These are phyloP conservation scores for Iberis pinnata DNA, from an alignment of 345 rosid species.

Conservation along the genomic window DNA sequence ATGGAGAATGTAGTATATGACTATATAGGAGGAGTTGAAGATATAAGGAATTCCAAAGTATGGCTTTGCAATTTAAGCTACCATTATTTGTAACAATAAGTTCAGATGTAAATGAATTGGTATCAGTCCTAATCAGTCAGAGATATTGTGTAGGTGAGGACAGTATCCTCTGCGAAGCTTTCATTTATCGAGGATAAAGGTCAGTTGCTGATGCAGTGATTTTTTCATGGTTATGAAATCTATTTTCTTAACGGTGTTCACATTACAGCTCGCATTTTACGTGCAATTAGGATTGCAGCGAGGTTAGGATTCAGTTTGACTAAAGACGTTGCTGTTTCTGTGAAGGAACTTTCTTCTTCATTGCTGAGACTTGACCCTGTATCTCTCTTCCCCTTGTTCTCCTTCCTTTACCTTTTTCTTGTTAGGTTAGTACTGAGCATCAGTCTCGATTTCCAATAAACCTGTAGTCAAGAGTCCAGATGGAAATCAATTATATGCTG, in stretches of 20 bases:
- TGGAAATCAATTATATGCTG: constrained; percentile 57
- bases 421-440: background rate
- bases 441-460: constrained; percentile 1
- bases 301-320: constrained; percentile 61
- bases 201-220: constrained; percentile 26
- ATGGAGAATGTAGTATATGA: constrained; percentile 55
- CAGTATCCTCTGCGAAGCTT: constrained; percentile 37
- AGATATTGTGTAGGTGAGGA: constrained; percentile 36
- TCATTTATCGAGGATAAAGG: constrained; percentile 52
- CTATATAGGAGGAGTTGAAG: constrained; percentile 66
- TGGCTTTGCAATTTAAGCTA: constrained; percentile 31
- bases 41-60: constrained; percentile 57
- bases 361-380: constrained; percentile 60
- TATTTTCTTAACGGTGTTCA: constrained; percentile 17
- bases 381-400: constrained; percentile 7
- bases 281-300: constrained; percentile 67
- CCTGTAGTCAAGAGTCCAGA: constrained; percentile 38
- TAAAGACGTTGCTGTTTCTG: constrained; percentile 52
- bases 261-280: constrained; percentile 61
- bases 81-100: constrained; percentile 13
- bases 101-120: constrained; percentile 12
- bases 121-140: constrained; percentile 13
- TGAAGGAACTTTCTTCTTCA: constrained; percentile 43
- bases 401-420: background rate
- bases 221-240: background rate